A percentile compares a stretch with the other conserved stretches of the same genome.
phyloP scores from a whole-genome alignment of 192 early-diverging fungal species.

The Backusella luteola region DNA sequence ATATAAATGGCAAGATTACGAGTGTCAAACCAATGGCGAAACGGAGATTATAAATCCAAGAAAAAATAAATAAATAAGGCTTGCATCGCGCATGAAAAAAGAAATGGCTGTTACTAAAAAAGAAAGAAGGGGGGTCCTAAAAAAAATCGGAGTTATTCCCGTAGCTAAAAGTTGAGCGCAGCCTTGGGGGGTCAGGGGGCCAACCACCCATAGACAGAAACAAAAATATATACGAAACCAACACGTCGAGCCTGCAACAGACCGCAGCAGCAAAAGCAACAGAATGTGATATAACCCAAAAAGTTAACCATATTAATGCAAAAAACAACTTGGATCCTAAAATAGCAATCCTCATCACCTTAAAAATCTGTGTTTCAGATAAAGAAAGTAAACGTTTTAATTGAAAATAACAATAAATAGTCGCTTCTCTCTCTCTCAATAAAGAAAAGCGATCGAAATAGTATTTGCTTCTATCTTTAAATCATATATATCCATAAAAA shows the following conservation, averaged over 20 bases:
- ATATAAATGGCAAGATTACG: slow-evolving; percentile 1
- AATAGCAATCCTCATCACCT: background rate
- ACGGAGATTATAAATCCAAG: background rate
- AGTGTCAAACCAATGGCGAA: slow-evolving; percentile 8
- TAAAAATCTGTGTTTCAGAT: background rate
- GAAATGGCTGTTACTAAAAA: background rate
- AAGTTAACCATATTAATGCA: background rate
- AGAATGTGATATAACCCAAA: background rate
- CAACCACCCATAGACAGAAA: background rate
- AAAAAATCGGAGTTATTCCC: slow-evolving; percentile 6
- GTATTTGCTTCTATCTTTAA: background rate
- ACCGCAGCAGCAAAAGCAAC: background rate
- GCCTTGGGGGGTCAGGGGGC: background rate
- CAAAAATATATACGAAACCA: background rate
- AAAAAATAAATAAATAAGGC: background rate
- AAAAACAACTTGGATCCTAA: background rate
- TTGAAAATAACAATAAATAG: background rate
- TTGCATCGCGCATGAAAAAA: slow-evolving; percentile 16
- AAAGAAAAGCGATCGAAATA: background rate
- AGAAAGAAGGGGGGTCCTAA: background rate
- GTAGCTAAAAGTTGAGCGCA: background rate
- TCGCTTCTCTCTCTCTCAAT: background rate
- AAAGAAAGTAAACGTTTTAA: background rate
- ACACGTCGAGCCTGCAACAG: background rate
- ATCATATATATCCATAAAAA: background rate